phyloP scores from a whole-genome alignment of 202 grass and related monocot species.

The Setaria italica region DNA sequence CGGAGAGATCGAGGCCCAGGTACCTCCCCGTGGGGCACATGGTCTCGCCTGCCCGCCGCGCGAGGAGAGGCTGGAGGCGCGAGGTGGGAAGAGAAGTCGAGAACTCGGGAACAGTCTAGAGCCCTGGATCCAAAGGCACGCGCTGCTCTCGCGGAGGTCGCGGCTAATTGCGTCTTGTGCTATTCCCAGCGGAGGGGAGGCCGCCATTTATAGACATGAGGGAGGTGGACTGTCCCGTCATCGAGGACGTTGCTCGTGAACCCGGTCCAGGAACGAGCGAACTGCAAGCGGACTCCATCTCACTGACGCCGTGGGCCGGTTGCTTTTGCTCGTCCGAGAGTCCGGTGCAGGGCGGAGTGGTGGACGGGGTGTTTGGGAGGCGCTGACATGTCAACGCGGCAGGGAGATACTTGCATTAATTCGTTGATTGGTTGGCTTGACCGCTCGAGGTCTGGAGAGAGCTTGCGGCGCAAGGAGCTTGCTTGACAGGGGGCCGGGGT shows the following conservation, averaged over 20 bases:
- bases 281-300: background rate
- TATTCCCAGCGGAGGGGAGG: background rate
- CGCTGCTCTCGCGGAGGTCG: constrained; percentile 16
- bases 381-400: background rate
- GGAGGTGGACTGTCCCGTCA: background rate
- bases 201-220: constrained; percentile 54
- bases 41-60: background rate
- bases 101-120: constrained; percentile 17
- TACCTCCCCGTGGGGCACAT: constrained; percentile 75
- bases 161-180: constrained; percentile 33
- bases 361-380: background rate
- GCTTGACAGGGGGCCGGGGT: background rate
- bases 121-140: constrained; percentile 3
- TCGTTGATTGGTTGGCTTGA: background rate
- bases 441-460: background rate
- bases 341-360: constrained; percentile 27
- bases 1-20: constrained; percentile 52
- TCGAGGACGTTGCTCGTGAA: background rate
- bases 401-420: background rate
- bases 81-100: background rate
- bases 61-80: background rate
- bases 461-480: constrained; percentile 55
- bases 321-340: background rate
- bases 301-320: background rate
- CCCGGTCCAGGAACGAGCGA: background rate